Evolutionary conservation across 768 basidiomycete genomes (phyloP), one percentile per base, ranked within the genome.

Genomic region (Pilatotrama ljubarskyi): DNA sequence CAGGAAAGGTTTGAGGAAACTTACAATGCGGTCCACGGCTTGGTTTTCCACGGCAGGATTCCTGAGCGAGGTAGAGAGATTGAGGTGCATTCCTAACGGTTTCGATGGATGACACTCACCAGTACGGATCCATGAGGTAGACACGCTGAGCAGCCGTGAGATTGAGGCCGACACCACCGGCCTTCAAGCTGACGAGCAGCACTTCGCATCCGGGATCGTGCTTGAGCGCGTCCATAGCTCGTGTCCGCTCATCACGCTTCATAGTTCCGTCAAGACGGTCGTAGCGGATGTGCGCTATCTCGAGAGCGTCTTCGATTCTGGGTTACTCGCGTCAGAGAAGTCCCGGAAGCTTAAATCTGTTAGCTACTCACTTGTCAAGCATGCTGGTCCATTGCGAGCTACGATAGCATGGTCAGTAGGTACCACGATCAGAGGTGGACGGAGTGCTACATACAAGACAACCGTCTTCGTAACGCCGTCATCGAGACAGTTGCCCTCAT

Each of bases 31-130:
- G 76, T 99, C 97, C 26, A 98, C 93, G 18, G 95, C 96, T 75
- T 98, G 96, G 69, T 97, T 95, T 76, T 98, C 95, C 5, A 95
- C 95, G 18, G 94, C 94, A 15, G 95, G 95, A 68, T 97, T 97
- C 94, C 92, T 94, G 66, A 22, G 18, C 20, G n/a, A 14, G 22
- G 17, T 29, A n/a, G 20, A 26, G 29, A 10, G 22, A 20, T 29
- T 32, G 7, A 55, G 29, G 38, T 51, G 24, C 14, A 9, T 52
- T 17, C 41, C 20, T 8, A 48, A 67, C 37, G 61, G 62, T 24
- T 55, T 62, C 15, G 24, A 5, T 18, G 22, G 43, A 46, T 46
- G 32, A 10, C 17, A 69, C 77, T 64, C 70, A 89, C 94, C 95
- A 98, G 73, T 97, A 98, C 41, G 95, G 95, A 75, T 98, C 95